Conservation (phyloP, 169 alveolate species). For the Besnoitia besnoiti region DNA sequence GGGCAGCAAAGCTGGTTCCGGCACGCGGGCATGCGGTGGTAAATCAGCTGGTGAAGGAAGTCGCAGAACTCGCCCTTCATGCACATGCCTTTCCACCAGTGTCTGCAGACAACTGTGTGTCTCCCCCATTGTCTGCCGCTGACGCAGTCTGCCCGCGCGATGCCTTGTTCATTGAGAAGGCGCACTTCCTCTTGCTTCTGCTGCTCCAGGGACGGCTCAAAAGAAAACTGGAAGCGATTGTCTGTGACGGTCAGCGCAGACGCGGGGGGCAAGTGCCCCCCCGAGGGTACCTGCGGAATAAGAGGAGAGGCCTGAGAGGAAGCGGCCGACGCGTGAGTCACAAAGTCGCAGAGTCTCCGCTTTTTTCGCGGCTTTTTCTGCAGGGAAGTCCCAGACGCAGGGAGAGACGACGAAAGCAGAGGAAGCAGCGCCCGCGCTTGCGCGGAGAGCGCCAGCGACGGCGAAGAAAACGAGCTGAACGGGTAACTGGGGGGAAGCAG, state of each 20-base stretch:
- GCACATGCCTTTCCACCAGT: constrained; percentile 93
- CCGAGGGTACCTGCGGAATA: too few species aligned
- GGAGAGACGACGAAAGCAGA: neutral
- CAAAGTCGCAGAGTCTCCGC: neutral
- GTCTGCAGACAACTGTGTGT: constrained; percentile 92
- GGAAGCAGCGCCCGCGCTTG: constrained; percentile 1
- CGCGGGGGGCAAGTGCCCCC: too few species aligned
- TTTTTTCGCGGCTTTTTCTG: neutral
- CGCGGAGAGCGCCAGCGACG: neutral
- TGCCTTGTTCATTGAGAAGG: constrained; percentile 25
- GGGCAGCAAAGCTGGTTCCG: constrained; percentile 44
- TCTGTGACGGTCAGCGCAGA: neutral
- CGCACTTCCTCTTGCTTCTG: constrained; percentile 45
- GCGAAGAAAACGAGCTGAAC: constrained; percentile 10
- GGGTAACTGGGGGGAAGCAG: neutral
- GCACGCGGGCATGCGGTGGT: constrained; percentile 67
- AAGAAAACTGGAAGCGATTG: neutral
- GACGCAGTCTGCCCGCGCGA: constrained; percentile 27
- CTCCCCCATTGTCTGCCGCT: constrained; percentile 68
- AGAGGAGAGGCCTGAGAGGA: neutral
- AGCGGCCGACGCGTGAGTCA: neutral
- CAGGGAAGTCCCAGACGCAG: neutral
- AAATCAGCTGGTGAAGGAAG: constrained; percentile 85
- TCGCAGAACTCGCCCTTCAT: constrained; percentile 93
- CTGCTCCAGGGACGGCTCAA: constrained; percentile 23